Base-by-base conservation (phyloP, 371 early-diverging fungal species). In the Nosema granulosis region DNA sequence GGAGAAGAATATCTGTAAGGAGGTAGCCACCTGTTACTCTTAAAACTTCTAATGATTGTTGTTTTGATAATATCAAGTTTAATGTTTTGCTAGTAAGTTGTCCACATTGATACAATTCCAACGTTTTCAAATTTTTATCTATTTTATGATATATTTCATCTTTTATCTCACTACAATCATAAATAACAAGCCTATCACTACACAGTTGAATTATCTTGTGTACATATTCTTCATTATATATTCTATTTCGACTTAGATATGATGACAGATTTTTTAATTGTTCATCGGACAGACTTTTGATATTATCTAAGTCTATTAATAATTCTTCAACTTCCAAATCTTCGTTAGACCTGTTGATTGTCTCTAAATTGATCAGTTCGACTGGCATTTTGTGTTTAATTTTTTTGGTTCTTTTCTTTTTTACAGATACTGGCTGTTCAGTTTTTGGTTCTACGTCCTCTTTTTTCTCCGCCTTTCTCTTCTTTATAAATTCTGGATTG, bases 91-190 rank as follows among this genome's bases (percentile, higher is more conserved):
- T n/a, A 18, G 37, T 52, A 2, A 78, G 50, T 62, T 78, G 78
- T 16, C 78, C 78, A 26, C 74, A 73, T 38, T 73, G 57, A 35
- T 73, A 29, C 22, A 78, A 34, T 51, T 68, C 59, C 34, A 78
- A 66, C 26, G 1, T 2, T 31, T 34, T 69, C 4, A 77, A 11
- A 18, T 62, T 65, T 38, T 34, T 56, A 22, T 43, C 22, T 38
- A 52, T 35, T 13, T 31, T 32, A 22, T 13, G 20, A 61, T n/a
- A 68, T 35, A 57, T 34, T 51, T 58, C 20, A 61, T 75, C 62
- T 68, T 65, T 63, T 11, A 78, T 78, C 26, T 28, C 67, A 9
- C 72, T 71, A 61, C 78, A 73, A 56, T 78, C 78, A 62, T 69
- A 78, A 28, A 78, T 65, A 16, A 68, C 43, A 9, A 78, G 22